Percentiles rank a stretch among this genome's conserved stretches.
These are phyloP conservation scores for Basipetospora chlamydospora DNA, from an alignment of 2,329 filamentous ascomycete species.

Conservation along the genomic window DNA sequence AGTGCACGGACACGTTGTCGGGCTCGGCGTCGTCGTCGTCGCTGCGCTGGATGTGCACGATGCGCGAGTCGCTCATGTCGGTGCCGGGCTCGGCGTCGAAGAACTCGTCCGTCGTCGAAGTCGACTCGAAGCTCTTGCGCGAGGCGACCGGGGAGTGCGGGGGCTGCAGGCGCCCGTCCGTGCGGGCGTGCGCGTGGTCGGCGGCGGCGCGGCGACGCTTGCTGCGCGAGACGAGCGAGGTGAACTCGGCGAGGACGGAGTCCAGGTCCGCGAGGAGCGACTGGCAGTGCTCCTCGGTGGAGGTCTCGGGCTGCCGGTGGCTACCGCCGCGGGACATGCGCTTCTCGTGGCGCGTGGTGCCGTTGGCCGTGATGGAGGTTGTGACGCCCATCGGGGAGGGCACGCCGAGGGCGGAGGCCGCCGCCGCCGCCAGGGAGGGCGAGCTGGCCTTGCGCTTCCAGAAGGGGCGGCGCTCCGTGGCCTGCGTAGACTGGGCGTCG, in stretches of 20 bases:
- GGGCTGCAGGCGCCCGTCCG: too few species aligned
- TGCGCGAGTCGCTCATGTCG: constrained; percentile 44
- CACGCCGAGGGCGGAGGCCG: constrained; percentile 25
- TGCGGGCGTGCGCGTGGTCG: too few species aligned
- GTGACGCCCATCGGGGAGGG: constrained; percentile 24
- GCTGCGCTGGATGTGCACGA: constrained; percentile 60
- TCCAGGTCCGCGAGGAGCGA: constrained; percentile 77
- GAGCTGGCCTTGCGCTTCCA: constrained; percentile 80
- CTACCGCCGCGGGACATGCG: constrained; percentile 21
- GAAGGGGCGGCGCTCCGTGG: constrained; percentile 58
- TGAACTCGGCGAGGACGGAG: constrained; percentile 69
- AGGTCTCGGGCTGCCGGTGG: constrained; percentile 39
- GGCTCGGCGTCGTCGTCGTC: constrained; percentile 51
- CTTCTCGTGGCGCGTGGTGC: constrained; percentile 15
- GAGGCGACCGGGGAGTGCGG: constrained; percentile 23
- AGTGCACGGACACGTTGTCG: constrained; percentile 35
- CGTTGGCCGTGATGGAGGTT: constrained; percentile 16
- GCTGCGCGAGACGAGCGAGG: constrained; percentile 59
- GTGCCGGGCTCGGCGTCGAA: constrained; percentile 73
- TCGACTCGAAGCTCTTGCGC: constrained; percentile 63
- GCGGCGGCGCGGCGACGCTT: constrained; percentile 58
- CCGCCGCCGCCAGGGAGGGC: constrained; percentile 20
- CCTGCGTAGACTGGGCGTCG: constrained; percentile 10
- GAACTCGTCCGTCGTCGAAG: constrained; percentile 70
- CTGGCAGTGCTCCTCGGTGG: constrained; percentile 69